Conservation (phyloP, 2,329 filamentous ascomycete species). For the Corynespora cassiicola region DNA sequence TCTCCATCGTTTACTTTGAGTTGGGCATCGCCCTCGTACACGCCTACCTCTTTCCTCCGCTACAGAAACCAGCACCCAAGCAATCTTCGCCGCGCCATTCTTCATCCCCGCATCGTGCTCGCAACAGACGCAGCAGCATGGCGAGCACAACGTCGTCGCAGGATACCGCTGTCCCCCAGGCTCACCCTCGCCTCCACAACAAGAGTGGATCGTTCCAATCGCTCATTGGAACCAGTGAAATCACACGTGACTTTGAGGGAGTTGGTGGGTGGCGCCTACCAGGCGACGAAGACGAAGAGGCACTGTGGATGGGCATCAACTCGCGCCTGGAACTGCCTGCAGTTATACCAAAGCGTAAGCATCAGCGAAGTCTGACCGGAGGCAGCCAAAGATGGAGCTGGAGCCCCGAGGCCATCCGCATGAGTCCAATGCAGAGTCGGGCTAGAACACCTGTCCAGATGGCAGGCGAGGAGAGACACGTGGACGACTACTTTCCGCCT, state of each 20-base stretch:
- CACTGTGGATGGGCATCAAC: constrained; percentile 53
- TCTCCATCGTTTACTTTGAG: constrained; percentile 51
- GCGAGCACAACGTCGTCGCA: constrained; percentile 29
- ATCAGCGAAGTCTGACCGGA: constrained; percentile 40
- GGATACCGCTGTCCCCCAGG: constrained; percentile 19
- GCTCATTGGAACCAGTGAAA: constrained; percentile 38
- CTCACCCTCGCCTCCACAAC: constrained; percentile 23
- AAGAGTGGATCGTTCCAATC: constrained; percentile 44
- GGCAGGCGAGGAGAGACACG: constrained; percentile 12
- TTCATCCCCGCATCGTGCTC: constrained; percentile 30
- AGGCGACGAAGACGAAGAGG: constrained; percentile 49
- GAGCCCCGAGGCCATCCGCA: constrained; percentile 42
- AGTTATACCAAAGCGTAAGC: constrained; percentile 31
- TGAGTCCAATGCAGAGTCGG: constrained; percentile 46
- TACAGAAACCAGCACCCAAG: constrained; percentile 22
- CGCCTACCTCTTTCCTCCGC: constrained; percentile 40
- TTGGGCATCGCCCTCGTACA: constrained; percentile 48
- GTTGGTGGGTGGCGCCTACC: constrained; percentile 50
- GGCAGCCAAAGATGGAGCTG: constrained; percentile 33
- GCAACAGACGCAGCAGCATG: constrained; percentile 30
- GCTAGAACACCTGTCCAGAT: constrained; percentile 40
- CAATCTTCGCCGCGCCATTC: constrained; percentile 17
- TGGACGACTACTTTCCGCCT: constrained; percentile 25
- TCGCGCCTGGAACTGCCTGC: constrained; percentile 48
- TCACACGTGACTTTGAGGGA: constrained; percentile 51